Evolutionary conservation across 2,329 filamentous ascomycete genomes (phyloP), one percentile per base, ranked within the genome.

Genomic region (Neurospora crassa): DNA sequence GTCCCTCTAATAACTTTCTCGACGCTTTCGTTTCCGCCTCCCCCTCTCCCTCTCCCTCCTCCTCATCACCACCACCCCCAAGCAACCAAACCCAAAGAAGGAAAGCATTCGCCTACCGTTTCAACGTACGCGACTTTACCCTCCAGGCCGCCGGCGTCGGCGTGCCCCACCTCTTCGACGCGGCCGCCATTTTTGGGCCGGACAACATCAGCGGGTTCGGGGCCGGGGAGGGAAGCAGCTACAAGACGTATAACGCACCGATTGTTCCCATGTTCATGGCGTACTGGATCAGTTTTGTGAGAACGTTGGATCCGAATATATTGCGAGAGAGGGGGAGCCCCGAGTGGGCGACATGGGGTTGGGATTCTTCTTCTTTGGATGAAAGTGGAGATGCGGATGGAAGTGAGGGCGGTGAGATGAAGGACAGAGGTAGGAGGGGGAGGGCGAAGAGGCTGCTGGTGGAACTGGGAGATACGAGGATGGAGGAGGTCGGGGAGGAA

Each of bases 231-330:
- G 47, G 72, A 69, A 84, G 83, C 73, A 11, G 6, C 10, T 86
- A 85, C 74, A 78, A 76, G 53, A 80, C 81, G 16, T 83, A 82
- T 74, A 85, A 86, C 75, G 80, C 81, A 3, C 77, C 77, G 2
- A 78, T 86, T 2, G 81, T 87, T 2, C 81, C 82, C 6, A 72
- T 86, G 14, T 79, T 85, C 20, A 85, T 85, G 83, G 78, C 79
- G 68, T 87, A 87, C 75, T 86, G 81, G 77, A 79, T 85, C 67
- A 84, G 83, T 20, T 87, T 87, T 73, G 82, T 85, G 24, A 78
- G 79, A 34, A 75, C 76, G 12, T 77, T 85, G 42, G 79, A 86
- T 71, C 85, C 85, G 0, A 86, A 85, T 70, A 53, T 73, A 10
- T 72, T 80, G 63, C 77, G 79, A 69, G 73, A 77, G 24, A 40